Percentiles rank a stretch among this genome's conserved stretches.
Conservation (phyloP, 75 land plant genomes). For the Pinus albicaulis region DNA sequence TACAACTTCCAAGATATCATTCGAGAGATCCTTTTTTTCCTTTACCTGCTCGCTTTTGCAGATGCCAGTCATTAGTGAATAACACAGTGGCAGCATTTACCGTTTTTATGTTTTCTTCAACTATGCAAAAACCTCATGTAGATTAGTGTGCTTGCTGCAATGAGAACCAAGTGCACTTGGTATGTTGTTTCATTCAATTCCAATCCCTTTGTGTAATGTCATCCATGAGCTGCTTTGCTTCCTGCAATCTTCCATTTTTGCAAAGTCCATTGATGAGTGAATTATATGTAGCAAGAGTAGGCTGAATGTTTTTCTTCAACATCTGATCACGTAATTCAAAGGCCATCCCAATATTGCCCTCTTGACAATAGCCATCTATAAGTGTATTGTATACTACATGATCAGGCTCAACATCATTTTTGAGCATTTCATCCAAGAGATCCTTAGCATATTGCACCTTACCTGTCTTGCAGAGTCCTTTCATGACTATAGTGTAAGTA, state of each 20-base stretch:
- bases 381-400: conserved; percentile 63
- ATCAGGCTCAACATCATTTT: conserved; percentile 41
- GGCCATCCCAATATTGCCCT: no score
- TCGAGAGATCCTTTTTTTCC: no score
- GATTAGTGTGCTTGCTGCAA: conserved; percentile 40
- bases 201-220: conserved; percentile 30
- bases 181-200: conserved; percentile 55
- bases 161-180: conserved; percentile 51
- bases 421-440: background rate
- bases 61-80: no score
- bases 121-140: conserved; percentile 33
- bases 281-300: conserved; percentile 56
- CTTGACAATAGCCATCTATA: conserved; percentile 58
- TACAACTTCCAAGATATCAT: conserved; percentile 34
- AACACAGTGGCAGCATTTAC: background rate
- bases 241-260: conserved; percentile 34
- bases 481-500: no score
- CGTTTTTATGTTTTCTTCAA: conserved; percentile 47
- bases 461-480: no score
- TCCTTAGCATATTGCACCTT: no score
- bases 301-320: conserved; percentile 33
- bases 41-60: no score
- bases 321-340: conserved; percentile 24
- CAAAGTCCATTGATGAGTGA: conserved; percentile 66
- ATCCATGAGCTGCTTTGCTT: conserved; percentile 47